A percentile compares a stretch with the other conserved stretches of the same genome.
Evolutionary conservation across 2,329 filamentous ascomycete genomes (phyloP).

Genomic region (Arthrobotrys sphaeroides): DNA sequence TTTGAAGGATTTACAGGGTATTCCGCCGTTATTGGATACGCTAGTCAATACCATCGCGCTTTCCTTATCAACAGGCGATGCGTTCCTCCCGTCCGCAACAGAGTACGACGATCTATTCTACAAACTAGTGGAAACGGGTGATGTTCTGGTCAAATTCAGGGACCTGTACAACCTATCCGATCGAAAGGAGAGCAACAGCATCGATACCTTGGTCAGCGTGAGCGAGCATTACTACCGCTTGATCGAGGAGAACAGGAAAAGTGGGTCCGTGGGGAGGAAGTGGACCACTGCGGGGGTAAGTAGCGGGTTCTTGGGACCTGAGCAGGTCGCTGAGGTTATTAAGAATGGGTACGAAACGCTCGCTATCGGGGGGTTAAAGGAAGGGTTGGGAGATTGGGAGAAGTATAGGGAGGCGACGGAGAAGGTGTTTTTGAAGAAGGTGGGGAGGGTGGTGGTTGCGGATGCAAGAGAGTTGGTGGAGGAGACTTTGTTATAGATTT

Average conservation of each 20-base stretch:
- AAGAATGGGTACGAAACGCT: constrained; percentile 96
- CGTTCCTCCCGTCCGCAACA: constrained; percentile 85
- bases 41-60: constrained; percentile 85
- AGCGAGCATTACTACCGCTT: constrained; percentile 87
- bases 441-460: constrained; percentile 79
- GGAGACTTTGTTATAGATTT: constrained; percentile 57
- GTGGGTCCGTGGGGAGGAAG: constrained; percentile 66
- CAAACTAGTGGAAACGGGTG: constrained; percentile 92
- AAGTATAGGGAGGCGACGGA: constrained; percentile 87
- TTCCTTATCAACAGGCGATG: constrained; percentile 84
- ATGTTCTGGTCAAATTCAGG: constrained; percentile 81
- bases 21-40: constrained; percentile 77
- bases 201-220: constrained; percentile 84
- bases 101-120: constrained; percentile 98
- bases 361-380: constrained; percentile 83
- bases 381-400: constrained; percentile 86
- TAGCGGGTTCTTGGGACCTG: constrained; percentile 70
- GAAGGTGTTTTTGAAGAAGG: constrained; percentile 84
- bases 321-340: constrained; percentile 88
- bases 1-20: constrained; percentile 73
- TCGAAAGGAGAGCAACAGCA: constrained; percentile 71
- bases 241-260: constrained; percentile 69
- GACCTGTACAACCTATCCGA: constrained; percentile 74
- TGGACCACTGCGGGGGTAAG: constrained; percentile 46
- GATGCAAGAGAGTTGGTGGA: constrained; percentile 71